These are phyloP conservation scores for Strigomonas culicis DNA, from an alignment of 208 protist genomes.

Conservation along the genomic window DNA sequence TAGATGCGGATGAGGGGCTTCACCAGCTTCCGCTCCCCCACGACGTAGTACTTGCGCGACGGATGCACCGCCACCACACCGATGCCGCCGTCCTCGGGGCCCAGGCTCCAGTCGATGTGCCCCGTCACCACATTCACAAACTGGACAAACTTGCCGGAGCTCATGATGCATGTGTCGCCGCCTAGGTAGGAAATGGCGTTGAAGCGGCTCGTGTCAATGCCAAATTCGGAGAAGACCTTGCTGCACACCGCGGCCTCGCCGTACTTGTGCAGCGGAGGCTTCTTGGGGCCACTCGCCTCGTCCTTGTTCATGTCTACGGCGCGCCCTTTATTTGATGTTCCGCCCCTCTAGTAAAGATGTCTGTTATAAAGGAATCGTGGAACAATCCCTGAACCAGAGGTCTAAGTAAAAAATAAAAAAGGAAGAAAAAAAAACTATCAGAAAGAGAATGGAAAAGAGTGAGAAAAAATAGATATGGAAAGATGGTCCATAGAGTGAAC, in stretches of 20 bases:
- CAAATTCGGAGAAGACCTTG: constrained; percentile 52
- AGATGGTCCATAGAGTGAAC: background rate
- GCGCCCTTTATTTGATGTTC: no score
- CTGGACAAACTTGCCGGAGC: constrained; percentile 80
- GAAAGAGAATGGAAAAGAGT: background rate
- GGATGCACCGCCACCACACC: constrained; percentile 68
- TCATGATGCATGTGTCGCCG: constrained; percentile 55
- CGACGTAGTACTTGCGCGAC: constrained; percentile 59
- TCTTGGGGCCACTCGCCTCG: background rate
- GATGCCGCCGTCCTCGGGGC: constrained; percentile 50
- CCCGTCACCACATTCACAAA: constrained; percentile 62
- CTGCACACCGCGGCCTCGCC: constrained; percentile 1
- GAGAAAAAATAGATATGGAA: background rate
- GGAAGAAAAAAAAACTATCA: constrained; percentile 7
- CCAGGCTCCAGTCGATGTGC: constrained; percentile 31
- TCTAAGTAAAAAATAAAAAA: constrained; percentile 12
- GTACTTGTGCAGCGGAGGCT: constrained; percentile 69
- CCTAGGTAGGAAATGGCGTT: constrained; percentile 63
- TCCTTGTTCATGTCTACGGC: no score
- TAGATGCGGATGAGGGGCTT: constrained; percentile 79
- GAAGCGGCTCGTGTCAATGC: constrained; percentile 58
- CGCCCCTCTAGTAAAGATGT: constrained; percentile 1
- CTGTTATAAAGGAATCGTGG: background rate
- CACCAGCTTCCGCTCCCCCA: constrained; percentile 71
- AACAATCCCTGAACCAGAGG: background rate